Conservation (phyloP, 2,329 filamentous ascomycete genomes). For the Bipolaris oryzae region DNA sequence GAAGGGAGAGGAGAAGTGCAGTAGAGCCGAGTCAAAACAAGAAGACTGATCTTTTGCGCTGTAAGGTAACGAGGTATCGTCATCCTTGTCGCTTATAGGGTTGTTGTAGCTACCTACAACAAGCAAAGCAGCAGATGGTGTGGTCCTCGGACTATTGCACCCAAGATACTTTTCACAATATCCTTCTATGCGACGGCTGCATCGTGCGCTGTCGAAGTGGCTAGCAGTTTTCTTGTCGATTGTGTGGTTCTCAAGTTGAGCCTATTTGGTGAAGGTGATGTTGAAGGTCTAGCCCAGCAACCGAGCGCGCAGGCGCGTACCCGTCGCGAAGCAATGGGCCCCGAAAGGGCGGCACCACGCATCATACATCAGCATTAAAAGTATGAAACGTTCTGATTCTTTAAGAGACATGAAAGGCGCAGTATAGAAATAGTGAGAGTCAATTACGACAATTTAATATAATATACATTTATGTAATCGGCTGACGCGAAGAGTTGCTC, state of each 20-base stretch:
- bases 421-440: not conserved
- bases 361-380: not conserved
- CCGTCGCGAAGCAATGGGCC: conserved; percentile 23
- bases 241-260: not conserved
- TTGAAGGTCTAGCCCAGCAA: conserved; percentile 20
- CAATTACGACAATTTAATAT: not conserved
- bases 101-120: conserved; percentile 6
- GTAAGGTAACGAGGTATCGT: conserved; percentile 82
- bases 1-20: conserved; percentile 71
- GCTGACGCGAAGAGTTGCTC: conserved; percentile 14
- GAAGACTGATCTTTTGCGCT: conserved; percentile 83
- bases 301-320: conserved; percentile 27
- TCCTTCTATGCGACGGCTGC: not conserved
- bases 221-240: not conserved
- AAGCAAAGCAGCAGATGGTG: not conserved
- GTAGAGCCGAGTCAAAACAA: conserved; percentile 83
- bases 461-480: conserved; percentile 18
- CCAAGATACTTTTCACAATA: not conserved
- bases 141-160: conserved; percentile 2
- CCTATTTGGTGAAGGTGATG: conserved; percentile 19
- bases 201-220: not conserved
- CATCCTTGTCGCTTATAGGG: conserved; percentile 23
- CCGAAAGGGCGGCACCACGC: not conserved
- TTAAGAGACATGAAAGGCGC: not conserved
- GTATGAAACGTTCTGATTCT: not conserved